Evolutionary conservation across 106 monocot species (phyloP), one percentile per base, ranked within the genome.

Genomic region (Allium cepa): DNA sequence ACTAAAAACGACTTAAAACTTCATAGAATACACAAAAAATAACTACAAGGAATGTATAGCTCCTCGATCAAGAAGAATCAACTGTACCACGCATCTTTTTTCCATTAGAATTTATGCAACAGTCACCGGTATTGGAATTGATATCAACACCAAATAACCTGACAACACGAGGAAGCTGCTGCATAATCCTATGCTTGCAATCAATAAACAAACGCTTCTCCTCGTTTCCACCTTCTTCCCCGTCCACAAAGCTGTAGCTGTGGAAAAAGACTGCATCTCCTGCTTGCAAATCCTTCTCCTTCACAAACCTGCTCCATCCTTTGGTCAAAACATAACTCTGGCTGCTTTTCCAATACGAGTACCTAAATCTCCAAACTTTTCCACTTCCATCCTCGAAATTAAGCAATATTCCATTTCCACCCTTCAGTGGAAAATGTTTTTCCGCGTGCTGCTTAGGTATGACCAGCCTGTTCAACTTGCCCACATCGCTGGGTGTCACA

Each of bases 281-380:
- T 14, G 93, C 76, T 18, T 72, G 79, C 53, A 89, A 73, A 36
- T 61, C 47, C 75, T 89, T 94, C 72, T 94, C 93, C 71, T 89
- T 93, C 27, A 93, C 93, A 26, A 93, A 93, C 47, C 89, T 73
- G 77, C 89, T 93, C 93, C 93, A 93, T 5, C 93, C 93, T 53
- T 89, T 93, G 17, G 93, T 93, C 9, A 93, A 76, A 51, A 93
- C 93, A 73, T 93, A 93, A 69, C 93, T 93, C 86, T 93, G 93
- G 79, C 93, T 93, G 55, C 93, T 93, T 63, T 89, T 88, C 93
- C 93, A 93, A 73, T 89, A 93, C 2, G 93, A 93, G 78, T 89
- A 93, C 48, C 88, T 71, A 66, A 93, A 89, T 50, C 86, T 63
- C 93, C 93, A 93, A 17, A 80, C 81, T 62, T 89, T 93, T 9